Percentiles rank a stretch among this genome's conserved stretches.
Evolutionary conservation across 768 basidiomycete genomes (phyloP).

Genomic region (Russula ochroleuca): DNA sequence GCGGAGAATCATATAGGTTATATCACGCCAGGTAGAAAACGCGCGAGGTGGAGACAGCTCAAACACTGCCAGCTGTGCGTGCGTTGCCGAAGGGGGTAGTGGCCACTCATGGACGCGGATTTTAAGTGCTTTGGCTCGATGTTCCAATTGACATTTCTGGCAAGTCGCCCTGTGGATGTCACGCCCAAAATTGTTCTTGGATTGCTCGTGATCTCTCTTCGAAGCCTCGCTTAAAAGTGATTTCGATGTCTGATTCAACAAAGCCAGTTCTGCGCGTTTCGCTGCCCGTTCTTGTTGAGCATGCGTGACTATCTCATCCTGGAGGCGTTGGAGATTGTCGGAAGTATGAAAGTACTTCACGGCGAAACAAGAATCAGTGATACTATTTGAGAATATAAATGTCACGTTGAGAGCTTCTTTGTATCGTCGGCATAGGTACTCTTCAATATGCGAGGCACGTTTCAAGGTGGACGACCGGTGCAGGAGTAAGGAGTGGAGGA

Average conservation of each 20-base stretch:
- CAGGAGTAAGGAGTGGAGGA: conserved; percentile 44
- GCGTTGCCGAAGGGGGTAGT: background rate
- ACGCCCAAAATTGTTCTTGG: background rate
- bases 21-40: conserved; percentile 22
- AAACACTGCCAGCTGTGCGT: conserved; percentile 14
- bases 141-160: conserved; percentile 8
- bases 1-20: conserved; percentile 14
- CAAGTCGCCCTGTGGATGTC: background rate
- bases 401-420: background rate
- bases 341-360: conserved; percentile 16
- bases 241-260: background rate
- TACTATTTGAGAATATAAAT: conserved; percentile 11
- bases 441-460: conserved; percentile 17
- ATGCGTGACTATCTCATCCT: background rate
- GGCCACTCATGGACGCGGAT: conserved; percentile 23
- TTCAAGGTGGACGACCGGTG: conserved; percentile 28
- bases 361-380: conserved; percentile 7
- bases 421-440: conserved; percentile 10
- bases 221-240: conserved; percentile 4
- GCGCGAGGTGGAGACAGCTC: conserved; percentile 13
- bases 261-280: conserved; percentile 13
- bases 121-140: background rate
- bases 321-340: background rate
- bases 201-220: background rate
- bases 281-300: conserved; percentile 5